Percentiles rank a stretch among this genome's conserved stretches.
Conservation (phyloP, 2,329 filamentous ascomycete genomes). For the Cladosporium oxysporum region DNA sequence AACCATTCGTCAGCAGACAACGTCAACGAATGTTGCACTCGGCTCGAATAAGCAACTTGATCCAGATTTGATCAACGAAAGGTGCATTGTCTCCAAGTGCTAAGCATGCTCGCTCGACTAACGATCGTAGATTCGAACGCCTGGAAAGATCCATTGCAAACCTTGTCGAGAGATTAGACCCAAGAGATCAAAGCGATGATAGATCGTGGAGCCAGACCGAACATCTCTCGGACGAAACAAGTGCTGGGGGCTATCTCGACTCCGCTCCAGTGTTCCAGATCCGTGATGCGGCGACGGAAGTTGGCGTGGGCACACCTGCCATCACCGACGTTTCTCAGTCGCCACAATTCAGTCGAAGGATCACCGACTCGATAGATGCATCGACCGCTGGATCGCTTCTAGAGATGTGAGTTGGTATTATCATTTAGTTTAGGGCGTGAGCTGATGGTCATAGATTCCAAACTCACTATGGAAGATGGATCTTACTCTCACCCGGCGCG, state of each 20-base stretch:
- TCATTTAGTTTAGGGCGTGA: rapidly evolving
- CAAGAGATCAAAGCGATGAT: background rate
- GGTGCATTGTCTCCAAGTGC: background rate
- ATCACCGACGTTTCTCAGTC: background rate
- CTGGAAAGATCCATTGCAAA: background rate
- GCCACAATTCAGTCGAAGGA: background rate
- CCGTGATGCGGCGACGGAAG: background rate
- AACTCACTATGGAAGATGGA: constrained; percentile 7
- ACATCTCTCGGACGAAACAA: background rate
- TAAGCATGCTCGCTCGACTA: background rate
- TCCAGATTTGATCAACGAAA: background rate
- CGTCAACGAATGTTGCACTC: background rate
- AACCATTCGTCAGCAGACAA: background rate
- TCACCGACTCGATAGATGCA: background rate
- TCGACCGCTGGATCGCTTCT: background rate
- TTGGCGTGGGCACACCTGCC: background rate
- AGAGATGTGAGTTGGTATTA: background rate
- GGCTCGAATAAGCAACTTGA: background rate
- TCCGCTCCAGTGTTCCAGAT: background rate
- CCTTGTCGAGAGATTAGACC: background rate
- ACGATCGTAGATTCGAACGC: background rate
- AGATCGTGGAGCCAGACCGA: background rate
- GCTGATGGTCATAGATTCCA: background rate
- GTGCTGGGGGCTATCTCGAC: background rate
- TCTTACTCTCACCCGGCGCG: background rate